Base-by-base conservation (phyloP, 2,329 filamentous ascomycete genomes). In the Ciborinia camelliae region DNA sequence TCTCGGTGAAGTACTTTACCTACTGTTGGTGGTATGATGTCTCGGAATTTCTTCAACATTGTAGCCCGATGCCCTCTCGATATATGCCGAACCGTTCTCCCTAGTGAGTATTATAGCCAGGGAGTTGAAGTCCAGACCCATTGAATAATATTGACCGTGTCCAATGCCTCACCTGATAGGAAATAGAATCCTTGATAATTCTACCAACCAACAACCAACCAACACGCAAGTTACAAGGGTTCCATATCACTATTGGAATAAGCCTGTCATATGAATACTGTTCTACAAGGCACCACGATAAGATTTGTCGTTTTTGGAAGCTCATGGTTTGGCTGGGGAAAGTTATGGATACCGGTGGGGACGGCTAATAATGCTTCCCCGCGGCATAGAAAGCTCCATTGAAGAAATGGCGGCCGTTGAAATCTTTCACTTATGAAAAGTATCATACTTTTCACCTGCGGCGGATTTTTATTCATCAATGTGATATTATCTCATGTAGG, bases 41-140 rank as follows among this genome's bases (percentile, higher is more conserved):
- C 15, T 45, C 41, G 41, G 54, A 58, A 47, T 45, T 47, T 58
- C 41, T 58, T 58, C 41, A 32, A 32, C 14, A 10, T 45, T 58
- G 7, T 12, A 58, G 41, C 41, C 54, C 54, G 28, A 18, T 4
- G 15, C 14, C 41, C 20, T 47, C 54, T 32, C 14, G 20, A 47
- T 28, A 47, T 12, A 35, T 47, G 20, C 41, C 41, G 41, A 58
- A 35, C 15, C 23, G 6, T 6, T 20, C 54, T n/a, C 20, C 18
- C 15, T 23, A 7, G 30, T 12, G 28, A n/a, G 7, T 32, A 47
- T 35, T 14, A 47, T 23, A 35, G 26, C 28, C 7, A 7, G 39
- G 12, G 12, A 58, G 20, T 32, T 10, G 15, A 23, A 9, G 10
- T 26, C 39, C 20, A 45, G 54, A 23, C 28, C 20, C 39, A 47